Percentiles rank a stretch among this genome's conserved stretches.
Conservation (phyloP, 2,329 filamentous ascomycete species). For the Xylaria sp. region DNA sequence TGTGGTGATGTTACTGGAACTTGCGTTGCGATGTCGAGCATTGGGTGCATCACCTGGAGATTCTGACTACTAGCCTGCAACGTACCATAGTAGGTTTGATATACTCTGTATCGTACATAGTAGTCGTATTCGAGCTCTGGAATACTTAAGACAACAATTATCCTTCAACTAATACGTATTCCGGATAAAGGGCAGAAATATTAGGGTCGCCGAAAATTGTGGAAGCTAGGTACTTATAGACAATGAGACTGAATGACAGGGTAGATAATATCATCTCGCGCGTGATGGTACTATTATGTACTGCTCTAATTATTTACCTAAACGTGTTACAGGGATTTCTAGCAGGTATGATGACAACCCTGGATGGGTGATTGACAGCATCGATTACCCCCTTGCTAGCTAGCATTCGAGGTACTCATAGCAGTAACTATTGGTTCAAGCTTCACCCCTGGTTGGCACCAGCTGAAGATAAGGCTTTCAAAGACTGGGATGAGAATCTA, state of each 20-base stretch:
- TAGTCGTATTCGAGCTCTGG: background rate
- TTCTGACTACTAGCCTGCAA: no score
- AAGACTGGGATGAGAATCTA: constrained; percentile 10
- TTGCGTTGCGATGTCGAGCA: background rate
- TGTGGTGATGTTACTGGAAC: background rate
- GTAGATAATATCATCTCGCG: background rate
- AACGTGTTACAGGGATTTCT: constrained; percentile 6
- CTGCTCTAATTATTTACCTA: background rate
- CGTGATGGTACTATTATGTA: background rate
- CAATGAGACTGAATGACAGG: background rate
- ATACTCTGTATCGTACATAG: background rate
- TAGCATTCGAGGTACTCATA: background rate
- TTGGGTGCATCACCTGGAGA: no score
- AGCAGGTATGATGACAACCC: background rate
- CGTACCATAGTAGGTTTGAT: background rate
- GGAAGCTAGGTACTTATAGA: background rate
- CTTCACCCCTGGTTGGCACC: constrained; percentile 9
- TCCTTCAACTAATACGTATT: background rate
- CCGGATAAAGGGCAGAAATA: background rate
- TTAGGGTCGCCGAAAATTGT: background rate
- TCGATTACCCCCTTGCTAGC: constrained; percentile 34
- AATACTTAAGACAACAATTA: background rate
- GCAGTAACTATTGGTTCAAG: constrained; percentile 13
- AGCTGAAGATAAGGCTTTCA: constrained; percentile 21
- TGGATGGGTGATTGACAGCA: constrained; percentile 20